A percentile compares a stretch with the other conserved stretches of the same genome.
Conservation (phyloP, 495 filamentous ascomycete genomes). For the Annulohypoxylon maeteangense region DNA sequence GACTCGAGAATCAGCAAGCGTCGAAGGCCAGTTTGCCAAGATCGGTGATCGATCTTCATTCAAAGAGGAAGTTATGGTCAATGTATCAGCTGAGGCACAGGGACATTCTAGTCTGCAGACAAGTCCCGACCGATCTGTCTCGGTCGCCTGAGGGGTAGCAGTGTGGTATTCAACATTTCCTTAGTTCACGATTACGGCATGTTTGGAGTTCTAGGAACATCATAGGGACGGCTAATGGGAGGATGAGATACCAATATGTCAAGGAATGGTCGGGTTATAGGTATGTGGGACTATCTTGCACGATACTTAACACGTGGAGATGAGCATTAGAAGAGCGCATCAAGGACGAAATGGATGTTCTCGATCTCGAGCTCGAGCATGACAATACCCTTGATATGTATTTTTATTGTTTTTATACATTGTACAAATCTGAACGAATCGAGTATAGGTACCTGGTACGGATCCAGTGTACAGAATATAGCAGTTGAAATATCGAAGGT, state of each 20-base stretch:
- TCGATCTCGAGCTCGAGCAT: conserved; percentile 39
- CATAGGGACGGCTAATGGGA: conserved; percentile 33
- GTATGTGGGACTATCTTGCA: conserved; percentile 30
- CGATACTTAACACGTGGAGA: conserved; percentile 30
- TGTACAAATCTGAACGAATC: conserved; percentile 39
- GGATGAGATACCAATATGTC: conserved; percentile 43
- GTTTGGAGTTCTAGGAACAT: conserved; percentile 41
- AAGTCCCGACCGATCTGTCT: conserved; percentile 27
- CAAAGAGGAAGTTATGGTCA: conserved; percentile 10
- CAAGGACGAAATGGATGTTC: conserved; percentile 24
- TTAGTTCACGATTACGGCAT: conserved; percentile 33
- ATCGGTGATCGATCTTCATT: conserved; percentile 19
- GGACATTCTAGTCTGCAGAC: conserved; percentile 25
- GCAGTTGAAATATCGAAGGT: neutral
- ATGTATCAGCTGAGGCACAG: conserved; percentile 8
- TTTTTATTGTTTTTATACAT: conserved; percentile 45
- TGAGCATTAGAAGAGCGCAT: conserved; percentile 18
- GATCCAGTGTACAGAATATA: neutral
- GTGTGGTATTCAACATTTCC: conserved; percentile 28
- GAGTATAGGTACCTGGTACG: neutral
- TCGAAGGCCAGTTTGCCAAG: neutral
- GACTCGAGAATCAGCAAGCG: conserved; percentile 16
- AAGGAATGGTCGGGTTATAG: conserved; percentile 32
- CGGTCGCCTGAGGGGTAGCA: conserved; percentile 28
- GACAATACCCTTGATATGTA: conserved; percentile 46